These are phyloP conservation scores for Cladophialophora bantiana DNA, from an alignment of 2,329 filamentous ascomycete species.

Conservation along the genomic window DNA sequence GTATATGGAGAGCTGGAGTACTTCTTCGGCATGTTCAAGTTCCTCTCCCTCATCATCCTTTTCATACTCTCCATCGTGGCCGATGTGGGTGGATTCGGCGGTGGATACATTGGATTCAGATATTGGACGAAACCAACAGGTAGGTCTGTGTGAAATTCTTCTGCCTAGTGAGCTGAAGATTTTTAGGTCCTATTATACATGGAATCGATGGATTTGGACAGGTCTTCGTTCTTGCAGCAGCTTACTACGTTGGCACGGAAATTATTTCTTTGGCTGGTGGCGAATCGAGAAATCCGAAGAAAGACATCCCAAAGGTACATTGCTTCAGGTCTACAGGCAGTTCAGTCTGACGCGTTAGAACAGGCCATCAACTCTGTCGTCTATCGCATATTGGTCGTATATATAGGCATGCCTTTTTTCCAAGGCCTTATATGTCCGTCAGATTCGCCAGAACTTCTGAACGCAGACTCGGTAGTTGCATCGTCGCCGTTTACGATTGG, in stretches of 20 bases:
- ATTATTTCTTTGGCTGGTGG: conserved; percentile 63
- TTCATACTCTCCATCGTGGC: conserved; percentile 47
- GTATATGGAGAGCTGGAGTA: conserved; percentile 63
- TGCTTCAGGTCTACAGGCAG: neutral
- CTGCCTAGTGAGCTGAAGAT: neutral
- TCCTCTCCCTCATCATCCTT: conserved; percentile 45
- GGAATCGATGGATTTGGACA: conserved; percentile 49
- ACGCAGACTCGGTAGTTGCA: conserved; percentile 45
- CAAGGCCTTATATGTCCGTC: conserved; percentile 62
- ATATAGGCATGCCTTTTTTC: conserved; percentile 49
- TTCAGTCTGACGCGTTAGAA: conserved; percentile 47
- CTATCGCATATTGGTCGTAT: conserved; percentile 64
- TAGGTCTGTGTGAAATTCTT: neutral
- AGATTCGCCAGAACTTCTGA: conserved; percentile 42
- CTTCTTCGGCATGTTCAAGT: conserved; percentile 49
- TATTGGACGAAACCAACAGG: conserved; percentile 72
- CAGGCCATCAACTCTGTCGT: conserved; percentile 53
- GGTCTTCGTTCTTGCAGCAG: conserved; percentile 47
- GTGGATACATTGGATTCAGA: conserved; percentile 66
- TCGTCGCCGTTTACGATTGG: conserved; percentile 61
- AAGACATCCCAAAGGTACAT: conserved; percentile 59
- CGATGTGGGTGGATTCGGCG: conserved; percentile 47
- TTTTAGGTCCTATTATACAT: conserved; percentile 44
- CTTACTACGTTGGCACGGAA: conserved; percentile 53
- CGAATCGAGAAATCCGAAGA: conserved; percentile 61